A percentile compares a stretch with the other conserved stretches of the same genome.
Evolutionary conservation across 495 filamentous ascomycete species (phyloP).

Genomic region (Parachaetomium inaequale): DNA sequence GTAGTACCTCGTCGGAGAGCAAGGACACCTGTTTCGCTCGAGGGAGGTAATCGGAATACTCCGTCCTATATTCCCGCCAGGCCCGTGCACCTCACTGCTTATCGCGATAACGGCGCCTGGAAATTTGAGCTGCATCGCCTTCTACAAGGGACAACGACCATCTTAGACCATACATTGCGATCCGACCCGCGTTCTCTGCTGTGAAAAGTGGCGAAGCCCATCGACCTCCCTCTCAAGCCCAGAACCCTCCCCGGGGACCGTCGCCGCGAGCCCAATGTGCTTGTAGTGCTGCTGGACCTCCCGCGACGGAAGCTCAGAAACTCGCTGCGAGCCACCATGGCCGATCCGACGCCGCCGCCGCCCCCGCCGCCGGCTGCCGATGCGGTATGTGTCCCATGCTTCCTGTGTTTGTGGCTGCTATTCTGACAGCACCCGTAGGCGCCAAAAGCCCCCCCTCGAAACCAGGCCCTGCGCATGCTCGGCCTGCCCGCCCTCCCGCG

Average conservation of each 20-base stretch:
- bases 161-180: neutral
- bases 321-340: conserved; percentile 20
- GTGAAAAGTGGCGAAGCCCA: conserved; percentile 11
- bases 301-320: conserved; percentile 16
- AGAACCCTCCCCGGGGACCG: neutral
- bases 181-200: neutral
- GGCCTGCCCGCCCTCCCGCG: conserved; percentile 76
- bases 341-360: conserved; percentile 26
- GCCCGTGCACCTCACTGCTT: neutral
- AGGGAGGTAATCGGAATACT: no score
- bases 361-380: conserved; percentile 16
- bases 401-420: neutral
- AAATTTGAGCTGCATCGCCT: conserved; percentile 4
- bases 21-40: no score
- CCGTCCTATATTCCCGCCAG: no score
- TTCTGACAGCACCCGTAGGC: conserved; percentile 28
- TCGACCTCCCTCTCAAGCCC: conserved; percentile 5
- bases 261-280: conserved; percentile 18
- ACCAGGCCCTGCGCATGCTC: conserved; percentile 71
- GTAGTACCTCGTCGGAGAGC: no score
- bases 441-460: conserved; percentile 52
- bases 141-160: neutral
- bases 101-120: conserved; percentile 9
- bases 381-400: conserved; percentile 17
- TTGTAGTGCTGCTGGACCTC: conserved; percentile 20